Base-by-base conservation (phyloP, 495 filamentous ascomycete species). In the Hamigera avellanea region DNA sequence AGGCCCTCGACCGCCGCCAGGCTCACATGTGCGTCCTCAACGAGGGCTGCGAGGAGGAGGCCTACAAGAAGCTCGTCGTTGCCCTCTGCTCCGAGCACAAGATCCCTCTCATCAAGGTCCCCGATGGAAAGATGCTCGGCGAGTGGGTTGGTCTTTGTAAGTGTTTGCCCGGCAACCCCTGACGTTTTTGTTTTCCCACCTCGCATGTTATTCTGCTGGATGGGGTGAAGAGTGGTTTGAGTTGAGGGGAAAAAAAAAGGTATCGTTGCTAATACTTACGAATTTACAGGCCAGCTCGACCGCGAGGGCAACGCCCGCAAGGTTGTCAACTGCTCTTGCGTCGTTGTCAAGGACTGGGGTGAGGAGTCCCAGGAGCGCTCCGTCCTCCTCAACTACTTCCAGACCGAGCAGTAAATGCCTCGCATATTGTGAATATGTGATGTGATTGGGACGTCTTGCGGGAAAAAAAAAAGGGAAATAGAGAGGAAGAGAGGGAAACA, bases 321-420 rank as follows among this genome's bases (percentile, higher is more conserved):
- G 78, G 93, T 98, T 46, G 91, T 98, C 66, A 98, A 98, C 79
- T 98, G 91, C 83, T 95, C 89, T 54, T 95, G 91, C 73, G 91
- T 95, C 53, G 91, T 96, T 36, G 91, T 98, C 46, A 83, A 85
- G 72, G 87, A 98, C 62, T 98, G 91, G 91, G 91, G 91, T 75
- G 89, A 95, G 76, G 91, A 95, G 74, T 89, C 83, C 50, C 86
- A 93, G 67, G 91, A 96, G 76, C 85, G 91, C 53, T 81, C 83
- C 53, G 83, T 96, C 65, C 82, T 96, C 63, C 85, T 96, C 55
- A 91, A 95, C 77, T 96, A 96, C 83, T 95, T 96, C 86, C 81
- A 91, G 71, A 94, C 86, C 56, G 76, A 79, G 70, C 75, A 79
- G 62, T 80, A 80, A 52, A 61, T 53, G 46, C 38, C 26, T 45